Conservation (phyloP, 495 filamentous ascomycete species). For the Xanthoparmelia taractica region DNA sequence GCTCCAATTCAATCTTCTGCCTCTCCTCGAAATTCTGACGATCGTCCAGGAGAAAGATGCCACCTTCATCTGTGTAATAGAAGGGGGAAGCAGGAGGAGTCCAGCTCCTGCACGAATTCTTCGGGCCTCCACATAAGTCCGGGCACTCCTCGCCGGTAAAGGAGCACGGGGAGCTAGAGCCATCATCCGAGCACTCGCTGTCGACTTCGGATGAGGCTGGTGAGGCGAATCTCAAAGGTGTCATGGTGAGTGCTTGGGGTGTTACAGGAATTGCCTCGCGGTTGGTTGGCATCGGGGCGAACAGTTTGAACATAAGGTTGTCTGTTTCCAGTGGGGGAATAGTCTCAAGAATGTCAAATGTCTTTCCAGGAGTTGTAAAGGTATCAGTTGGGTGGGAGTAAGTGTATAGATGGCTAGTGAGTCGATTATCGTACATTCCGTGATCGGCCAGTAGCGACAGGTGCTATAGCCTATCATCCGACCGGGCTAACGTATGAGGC, state of each 20-base stretch:
- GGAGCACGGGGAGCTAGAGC: neutral
- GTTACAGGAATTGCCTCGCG: neutral
- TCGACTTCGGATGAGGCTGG: neutral
- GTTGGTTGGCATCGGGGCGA: neutral
- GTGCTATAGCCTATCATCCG: neutral
- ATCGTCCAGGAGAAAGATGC: neutral
- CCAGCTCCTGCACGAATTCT: neutral
- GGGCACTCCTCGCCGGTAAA: conserved; percentile 1
- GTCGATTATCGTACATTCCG: neutral
- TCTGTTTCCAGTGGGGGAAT: neutral
- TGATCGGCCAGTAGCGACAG: conserved; percentile 1
- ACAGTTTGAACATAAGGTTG: neutral
- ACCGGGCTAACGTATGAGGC: neutral
- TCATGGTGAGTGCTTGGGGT: neutral
- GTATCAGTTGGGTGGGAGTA: neutral
- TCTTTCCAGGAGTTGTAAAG: neutral
- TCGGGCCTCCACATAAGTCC: neutral
- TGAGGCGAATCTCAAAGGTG: neutral
- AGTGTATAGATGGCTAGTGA: neutral
- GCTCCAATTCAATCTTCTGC: neutral
- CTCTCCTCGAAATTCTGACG: neutral
- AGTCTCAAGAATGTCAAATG: neutral
- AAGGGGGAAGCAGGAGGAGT: conserved; percentile 2
- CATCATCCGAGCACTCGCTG: neutral
- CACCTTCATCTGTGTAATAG: neutral